phyloP scores from a whole-genome alignment of 148 eudicot species.

The Cornus controversa region DNA sequence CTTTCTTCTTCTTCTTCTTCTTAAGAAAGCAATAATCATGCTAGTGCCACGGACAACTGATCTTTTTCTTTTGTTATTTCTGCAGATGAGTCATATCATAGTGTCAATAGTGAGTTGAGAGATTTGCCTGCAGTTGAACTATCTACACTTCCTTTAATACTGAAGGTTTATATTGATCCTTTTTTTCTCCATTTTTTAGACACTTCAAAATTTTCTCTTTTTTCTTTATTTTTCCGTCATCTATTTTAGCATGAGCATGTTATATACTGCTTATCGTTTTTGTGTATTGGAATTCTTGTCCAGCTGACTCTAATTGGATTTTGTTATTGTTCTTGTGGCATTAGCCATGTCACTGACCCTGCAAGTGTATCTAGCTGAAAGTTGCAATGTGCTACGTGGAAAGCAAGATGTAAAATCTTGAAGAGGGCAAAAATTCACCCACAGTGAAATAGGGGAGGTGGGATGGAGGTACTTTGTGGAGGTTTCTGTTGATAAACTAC shows the following conservation, averaged over 20 bases:
- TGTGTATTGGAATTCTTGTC: neutral
- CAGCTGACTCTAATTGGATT: too few species aligned
- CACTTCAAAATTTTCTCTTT: too few species aligned
- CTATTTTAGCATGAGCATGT: neutral
- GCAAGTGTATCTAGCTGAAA: too few species aligned
- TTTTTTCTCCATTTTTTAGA: neutral
- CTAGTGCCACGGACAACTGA: conserved; percentile 4
- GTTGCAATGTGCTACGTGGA: too few species aligned
- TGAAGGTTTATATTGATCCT: conserved; percentile 54
- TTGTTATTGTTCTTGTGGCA: too few species aligned
- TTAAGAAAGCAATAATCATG: neutral
- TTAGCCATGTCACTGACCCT: too few species aligned
- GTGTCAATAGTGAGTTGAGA: conserved; percentile 66
- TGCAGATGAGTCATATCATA: conserved; percentile 80
- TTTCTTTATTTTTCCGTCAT: neutral
- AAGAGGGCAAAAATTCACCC: too few species aligned
- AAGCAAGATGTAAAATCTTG: too few species aligned
- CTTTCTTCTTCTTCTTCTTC: neutral
- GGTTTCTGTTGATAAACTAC: too few species aligned
- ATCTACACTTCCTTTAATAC: conserved; percentile 76
- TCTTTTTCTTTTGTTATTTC: conserved; percentile 7
- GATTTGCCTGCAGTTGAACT: conserved; percentile 93
- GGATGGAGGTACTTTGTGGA: too few species aligned
- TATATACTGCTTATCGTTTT: too few species aligned
- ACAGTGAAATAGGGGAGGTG: too few species aligned